A percentile compares a stretch with the other conserved stretches of the same genome.
Conservation (phyloP, 768 basidiomycete genomes). For the Leccinum barrowsii region DNA sequence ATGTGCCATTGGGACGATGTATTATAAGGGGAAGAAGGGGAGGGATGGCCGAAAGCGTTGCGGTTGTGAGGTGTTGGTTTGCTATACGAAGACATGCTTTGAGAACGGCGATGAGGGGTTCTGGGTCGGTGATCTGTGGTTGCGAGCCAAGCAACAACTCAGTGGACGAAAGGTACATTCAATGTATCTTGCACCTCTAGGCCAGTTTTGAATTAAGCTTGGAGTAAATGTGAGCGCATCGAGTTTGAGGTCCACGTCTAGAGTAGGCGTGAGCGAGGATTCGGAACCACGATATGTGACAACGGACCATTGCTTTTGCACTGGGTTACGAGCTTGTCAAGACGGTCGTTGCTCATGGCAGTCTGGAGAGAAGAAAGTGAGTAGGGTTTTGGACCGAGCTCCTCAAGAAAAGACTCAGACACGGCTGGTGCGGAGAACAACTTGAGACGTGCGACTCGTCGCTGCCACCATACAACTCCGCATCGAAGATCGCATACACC, state of each 20-base stretch:
- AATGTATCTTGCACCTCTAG: slow-evolving; percentile 50
- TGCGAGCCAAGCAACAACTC: slow-evolving; percentile 11
- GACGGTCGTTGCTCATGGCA: slow-evolving; percentile 51
- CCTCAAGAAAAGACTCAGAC: no score
- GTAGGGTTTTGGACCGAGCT: slow-evolving; percentile 6
- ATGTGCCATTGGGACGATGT: slow-evolving; percentile 33
- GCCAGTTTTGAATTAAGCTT: slow-evolving; percentile 68
- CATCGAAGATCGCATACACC: no score
- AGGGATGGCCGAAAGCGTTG: slow-evolving; percentile 68
- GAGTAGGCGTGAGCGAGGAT: slow-evolving; percentile 8
- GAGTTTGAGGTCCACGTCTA: slow-evolving; percentile 78
- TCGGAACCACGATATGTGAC: slow-evolving; percentile 5
- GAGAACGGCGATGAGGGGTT: slow-evolving; percentile 63
- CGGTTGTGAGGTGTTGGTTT: slow-evolving; percentile 78
- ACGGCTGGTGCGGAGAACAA: no score
- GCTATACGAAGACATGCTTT: slow-evolving; percentile 75
- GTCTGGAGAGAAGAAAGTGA: slow-evolving; percentile 17
- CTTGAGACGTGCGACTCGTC: no score
- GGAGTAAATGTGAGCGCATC: slow-evolving; percentile 71
- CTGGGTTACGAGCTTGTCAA: slow-evolving; percentile 61
- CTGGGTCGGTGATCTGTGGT: slow-evolving; percentile 66
- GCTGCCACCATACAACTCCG: no score
- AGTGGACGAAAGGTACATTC: slow-evolving; percentile 11
- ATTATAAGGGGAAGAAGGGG: slow-evolving; percentile 63
- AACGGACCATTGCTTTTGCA: slow-evolving; percentile 61